phyloP scores from a whole-genome alignment of 495 filamentous ascomycete species.

The Penicillium crystallinum region DNA sequence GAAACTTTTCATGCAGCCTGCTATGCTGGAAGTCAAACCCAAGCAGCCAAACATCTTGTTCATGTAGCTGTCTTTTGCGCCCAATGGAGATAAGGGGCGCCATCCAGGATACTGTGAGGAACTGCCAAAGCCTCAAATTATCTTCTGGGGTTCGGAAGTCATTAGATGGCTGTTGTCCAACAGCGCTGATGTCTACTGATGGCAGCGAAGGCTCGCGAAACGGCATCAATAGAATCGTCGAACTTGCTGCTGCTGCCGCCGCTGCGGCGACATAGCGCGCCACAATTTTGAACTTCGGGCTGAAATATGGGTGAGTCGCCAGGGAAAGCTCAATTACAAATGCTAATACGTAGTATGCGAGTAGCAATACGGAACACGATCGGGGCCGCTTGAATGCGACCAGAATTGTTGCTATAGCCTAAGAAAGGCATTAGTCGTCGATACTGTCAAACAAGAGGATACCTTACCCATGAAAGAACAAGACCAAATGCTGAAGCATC shows the following conservation, averaged over 20 bases:
- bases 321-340: slow-evolving; percentile 40
- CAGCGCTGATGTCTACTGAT: slow-evolving; percentile 54
- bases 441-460: not conserved
- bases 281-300: slow-evolving; percentile 26
- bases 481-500: slow-evolving; percentile 25
- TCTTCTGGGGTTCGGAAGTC: slow-evolving; percentile 76
- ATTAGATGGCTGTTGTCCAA: slow-evolving; percentile 52
- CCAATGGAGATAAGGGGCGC: slow-evolving; percentile 62
- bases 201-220: slow-evolving; percentile 57
- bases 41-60: slow-evolving; percentile 74
- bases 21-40: slow-evolving; percentile 72
- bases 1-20: slow-evolving; percentile 65
- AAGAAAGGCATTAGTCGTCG: slow-evolving; percentile 8
- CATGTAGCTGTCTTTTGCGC: slow-evolving; percentile 56
- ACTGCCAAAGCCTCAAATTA: slow-evolving; percentile 72
- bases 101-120: slow-evolving; percentile 81
- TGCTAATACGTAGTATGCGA: slow-evolving; percentile 29
- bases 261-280: slow-evolving; percentile 37
- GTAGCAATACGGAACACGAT: slow-evolving; percentile 31
- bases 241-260: slow-evolving; percentile 38
- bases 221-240: slow-evolving; percentile 64
- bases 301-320: slow-evolving; percentile 20
- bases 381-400: slow-evolving; percentile 46
- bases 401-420: slow-evolving; percentile 42
- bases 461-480: slow-evolving; percentile 45